Conservation (phyloP, 148 eudicot species). For the Camellia japonica region DNA sequence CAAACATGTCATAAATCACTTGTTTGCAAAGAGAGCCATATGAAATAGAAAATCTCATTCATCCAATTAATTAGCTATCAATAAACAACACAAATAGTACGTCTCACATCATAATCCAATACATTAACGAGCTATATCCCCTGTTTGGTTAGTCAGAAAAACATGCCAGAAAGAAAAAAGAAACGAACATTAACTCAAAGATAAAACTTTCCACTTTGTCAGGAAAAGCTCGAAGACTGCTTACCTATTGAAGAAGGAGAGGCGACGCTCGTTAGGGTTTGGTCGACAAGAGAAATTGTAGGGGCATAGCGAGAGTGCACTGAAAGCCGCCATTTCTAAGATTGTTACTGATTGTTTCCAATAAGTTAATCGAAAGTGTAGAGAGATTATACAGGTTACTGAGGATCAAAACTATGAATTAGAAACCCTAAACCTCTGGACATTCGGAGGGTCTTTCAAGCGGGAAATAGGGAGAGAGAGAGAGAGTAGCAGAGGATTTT, state of each 20-base stretch:
- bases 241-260: constrained; percentile 42
- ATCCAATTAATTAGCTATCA: too few species aligned
- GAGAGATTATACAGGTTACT: neutral
- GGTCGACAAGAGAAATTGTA: constrained; percentile 47
- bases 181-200: neutral
- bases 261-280: constrained; percentile 28
- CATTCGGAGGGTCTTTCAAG: neutral
- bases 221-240: neutral
- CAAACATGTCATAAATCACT: neutral
- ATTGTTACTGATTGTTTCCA: neutral
- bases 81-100: neutral
- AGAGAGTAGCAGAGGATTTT: constrained; percentile 11
- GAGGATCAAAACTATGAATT: neutral
- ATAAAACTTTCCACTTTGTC: too few species aligned
- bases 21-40: neutral
- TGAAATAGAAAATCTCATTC: neutral
- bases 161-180: neutral
- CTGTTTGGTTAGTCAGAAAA: neutral
- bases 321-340: constrained; percentile 57
- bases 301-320: constrained; percentile 50
- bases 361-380: neutral
- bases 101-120: neutral
- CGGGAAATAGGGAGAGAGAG: neutral
- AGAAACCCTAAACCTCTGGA: neutral
- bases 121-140: neutral